Evolutionary conservation across 1,284 basidiomycete genomes (phyloP).

Genomic region (Ceratobasidium sp.): DNA sequence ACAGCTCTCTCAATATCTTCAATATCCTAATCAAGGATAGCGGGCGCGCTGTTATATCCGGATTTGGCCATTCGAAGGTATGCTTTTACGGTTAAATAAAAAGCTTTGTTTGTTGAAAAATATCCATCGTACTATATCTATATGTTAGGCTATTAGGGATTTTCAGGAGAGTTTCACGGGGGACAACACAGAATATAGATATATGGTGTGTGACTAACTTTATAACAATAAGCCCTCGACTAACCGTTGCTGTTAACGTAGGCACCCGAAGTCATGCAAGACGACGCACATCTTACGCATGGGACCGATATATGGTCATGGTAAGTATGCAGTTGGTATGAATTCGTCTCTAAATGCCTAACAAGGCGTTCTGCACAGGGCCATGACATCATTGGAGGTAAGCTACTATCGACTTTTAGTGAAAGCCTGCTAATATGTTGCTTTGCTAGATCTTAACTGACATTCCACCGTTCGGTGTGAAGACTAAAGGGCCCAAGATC

Average conservation of each 20-base stretch:
- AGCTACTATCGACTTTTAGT: background rate
- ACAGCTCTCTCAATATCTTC: conserved; percentile 21
- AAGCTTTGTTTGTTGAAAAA: background rate
- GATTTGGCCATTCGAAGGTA: conserved; percentile 32
- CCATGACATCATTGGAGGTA: conserved; percentile 31
- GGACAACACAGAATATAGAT: conserved; percentile 29
- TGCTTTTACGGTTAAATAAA: background rate
- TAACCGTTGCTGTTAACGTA: background rate
- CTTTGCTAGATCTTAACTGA: conserved; percentile 28
- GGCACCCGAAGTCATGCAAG: conserved; percentile 19
- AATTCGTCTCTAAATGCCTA: background rate
- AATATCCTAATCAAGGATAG: conserved; percentile 29
- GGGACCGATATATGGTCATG: conserved; percentile 35
- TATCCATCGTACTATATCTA: background rate
- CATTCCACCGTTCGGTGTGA: conserved; percentile 15
- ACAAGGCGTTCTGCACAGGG: background rate
- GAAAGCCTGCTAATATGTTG: background rate
- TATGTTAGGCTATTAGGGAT: conserved; percentile 1
- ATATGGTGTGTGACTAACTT: conserved; percentile 5
- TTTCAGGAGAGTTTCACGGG: conserved; percentile 19
- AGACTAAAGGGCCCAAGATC: conserved; percentile 3
- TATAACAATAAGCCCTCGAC: background rate
- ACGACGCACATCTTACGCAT: conserved; percentile 9
- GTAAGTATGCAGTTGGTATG: background rate
- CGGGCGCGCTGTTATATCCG: conserved; percentile 23